Percentiles rank a stretch among this genome's conserved stretches.
Evolutionary conservation across 2,329 filamentous ascomycete genomes (phyloP).

Genomic region (Fusarium sororula): DNA sequence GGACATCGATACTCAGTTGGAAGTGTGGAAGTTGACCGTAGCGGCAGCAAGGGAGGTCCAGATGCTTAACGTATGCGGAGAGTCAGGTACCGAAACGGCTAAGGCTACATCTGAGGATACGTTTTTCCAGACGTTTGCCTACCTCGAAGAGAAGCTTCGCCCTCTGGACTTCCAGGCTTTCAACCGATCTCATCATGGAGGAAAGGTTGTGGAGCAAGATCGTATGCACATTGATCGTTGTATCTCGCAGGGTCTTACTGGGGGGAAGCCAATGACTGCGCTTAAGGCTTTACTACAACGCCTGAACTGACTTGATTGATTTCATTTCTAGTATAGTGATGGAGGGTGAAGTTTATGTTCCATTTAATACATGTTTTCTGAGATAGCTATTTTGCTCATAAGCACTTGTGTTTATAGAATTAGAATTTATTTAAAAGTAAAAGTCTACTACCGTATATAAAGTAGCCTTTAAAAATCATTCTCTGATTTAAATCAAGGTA

Average conservation of each 20-base stretch:
- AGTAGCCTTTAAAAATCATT: too few species aligned
- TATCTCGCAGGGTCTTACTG: not conserved
- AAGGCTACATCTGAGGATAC: not conserved
- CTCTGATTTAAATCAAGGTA: too few species aligned
- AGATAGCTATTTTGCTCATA: not conserved
- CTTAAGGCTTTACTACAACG: not conserved
- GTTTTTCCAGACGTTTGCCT: not conserved
- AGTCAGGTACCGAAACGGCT: not conserved
- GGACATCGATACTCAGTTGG: not conserved
- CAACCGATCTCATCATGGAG: not conserved
- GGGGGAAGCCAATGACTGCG: not conserved
- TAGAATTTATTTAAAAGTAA: not conserved
- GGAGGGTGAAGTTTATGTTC: accelerated
- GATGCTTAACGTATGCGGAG: not conserved
- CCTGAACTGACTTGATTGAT: accelerated
- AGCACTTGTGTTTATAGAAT: not conserved
- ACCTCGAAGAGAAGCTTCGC: not conserved
- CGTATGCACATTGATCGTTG: not conserved
- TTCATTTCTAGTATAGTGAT: not conserved
- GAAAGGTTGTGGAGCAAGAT: not conserved
- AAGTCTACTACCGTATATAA: too few species aligned
- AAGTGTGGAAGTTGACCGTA: not conserved
- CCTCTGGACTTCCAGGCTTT: not conserved
- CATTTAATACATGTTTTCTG: accelerated
- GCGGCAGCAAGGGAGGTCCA: not conserved